Percentiles rank a stretch among this genome's conserved stretches.
phyloP scores from a whole-genome alignment of 352 stramenopile species.

The Globisporangium cylindrosporum region DNA sequence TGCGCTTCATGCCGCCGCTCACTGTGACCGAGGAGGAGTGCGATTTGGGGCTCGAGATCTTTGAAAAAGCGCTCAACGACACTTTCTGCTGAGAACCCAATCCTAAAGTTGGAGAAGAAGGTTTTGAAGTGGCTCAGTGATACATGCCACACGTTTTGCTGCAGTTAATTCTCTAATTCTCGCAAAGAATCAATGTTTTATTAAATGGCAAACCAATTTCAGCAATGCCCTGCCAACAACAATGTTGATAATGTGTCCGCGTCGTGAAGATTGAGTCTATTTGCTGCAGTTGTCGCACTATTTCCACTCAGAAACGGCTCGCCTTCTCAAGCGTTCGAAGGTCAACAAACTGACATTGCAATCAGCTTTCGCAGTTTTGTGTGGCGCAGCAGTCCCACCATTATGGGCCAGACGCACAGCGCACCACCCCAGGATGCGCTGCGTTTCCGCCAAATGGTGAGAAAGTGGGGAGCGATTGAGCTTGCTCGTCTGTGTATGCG shows the following conservation, averaged over 20 bases:
- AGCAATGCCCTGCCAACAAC: not conserved
- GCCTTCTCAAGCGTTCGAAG: not conserved
- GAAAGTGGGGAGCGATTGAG: not conserved
- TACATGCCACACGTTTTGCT: not conserved
- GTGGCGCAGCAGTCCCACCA: not conserved
- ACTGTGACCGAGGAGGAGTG: conserved; percentile 82
- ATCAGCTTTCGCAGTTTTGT: not conserved
- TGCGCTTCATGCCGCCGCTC: conserved; percentile 92
- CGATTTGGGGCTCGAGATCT: conserved; percentile 46
- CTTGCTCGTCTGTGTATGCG: not conserved
- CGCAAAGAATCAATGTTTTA: not conserved
- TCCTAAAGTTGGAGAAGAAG: not conserved
- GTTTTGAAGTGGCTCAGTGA: not conserved
- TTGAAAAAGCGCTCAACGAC: conserved; percentile 42
- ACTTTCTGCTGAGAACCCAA: not conserved
- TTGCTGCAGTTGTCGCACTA: not conserved
- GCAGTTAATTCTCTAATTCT: not conserved
- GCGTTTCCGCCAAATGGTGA: conserved; percentile 58
- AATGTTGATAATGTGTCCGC: not conserved
- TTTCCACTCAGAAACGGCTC: not conserved
- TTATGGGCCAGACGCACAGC: conserved; percentile 60
- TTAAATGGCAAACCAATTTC: not conserved
- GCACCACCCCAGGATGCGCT: conserved; percentile 45
- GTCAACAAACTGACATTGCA: not conserved
- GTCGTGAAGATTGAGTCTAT: not conserved